Evolutionary conservation across 2,329 filamentous ascomycete genomes (phyloP).

Genomic region (Penicillium psychrosexuale): DNA sequence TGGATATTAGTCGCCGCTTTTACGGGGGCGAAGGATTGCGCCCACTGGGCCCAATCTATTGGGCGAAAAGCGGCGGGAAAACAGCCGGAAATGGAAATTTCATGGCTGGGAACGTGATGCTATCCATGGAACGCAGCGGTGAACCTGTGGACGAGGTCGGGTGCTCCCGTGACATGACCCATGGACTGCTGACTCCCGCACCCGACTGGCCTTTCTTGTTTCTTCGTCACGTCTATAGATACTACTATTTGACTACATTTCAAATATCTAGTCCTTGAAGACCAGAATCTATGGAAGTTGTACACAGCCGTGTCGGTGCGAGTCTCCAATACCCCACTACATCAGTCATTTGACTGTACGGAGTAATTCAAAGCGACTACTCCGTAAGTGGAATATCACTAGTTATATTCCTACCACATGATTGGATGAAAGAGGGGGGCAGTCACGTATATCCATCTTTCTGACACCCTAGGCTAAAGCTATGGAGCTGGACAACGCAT

Average conservation of each 20-base stretch:
- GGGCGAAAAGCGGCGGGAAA: neutral
- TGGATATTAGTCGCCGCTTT: neutral
- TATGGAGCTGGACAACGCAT: no score
- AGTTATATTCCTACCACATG: no score
- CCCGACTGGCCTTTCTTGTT: neutral
- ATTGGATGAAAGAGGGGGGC: no score
- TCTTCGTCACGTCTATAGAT: neutral
- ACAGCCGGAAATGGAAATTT: neutral
- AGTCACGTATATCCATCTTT: no score
- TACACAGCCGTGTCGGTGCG: neutral
- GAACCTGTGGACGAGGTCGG: conserved; percentile 13
- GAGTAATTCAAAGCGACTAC: no score
- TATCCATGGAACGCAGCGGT: neutral
- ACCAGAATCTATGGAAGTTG: no score
- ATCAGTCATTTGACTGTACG: neutral
- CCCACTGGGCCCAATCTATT: no score
- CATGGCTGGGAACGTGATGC: neutral
- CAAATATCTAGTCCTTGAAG: neutral
- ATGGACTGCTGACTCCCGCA: conserved; percentile 4
- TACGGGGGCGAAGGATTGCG: neutral
- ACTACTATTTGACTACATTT: neutral
- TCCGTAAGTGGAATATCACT: no score
- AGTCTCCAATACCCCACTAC: neutral
- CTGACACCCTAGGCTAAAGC: no score
- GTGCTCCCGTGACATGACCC: conserved; percentile 14